Percentiles rank a stretch among this genome's conserved stretches.
phyloP scores from a whole-genome alignment of 345 rosid genomes.

The Eucalyptus tenuipes region DNA sequence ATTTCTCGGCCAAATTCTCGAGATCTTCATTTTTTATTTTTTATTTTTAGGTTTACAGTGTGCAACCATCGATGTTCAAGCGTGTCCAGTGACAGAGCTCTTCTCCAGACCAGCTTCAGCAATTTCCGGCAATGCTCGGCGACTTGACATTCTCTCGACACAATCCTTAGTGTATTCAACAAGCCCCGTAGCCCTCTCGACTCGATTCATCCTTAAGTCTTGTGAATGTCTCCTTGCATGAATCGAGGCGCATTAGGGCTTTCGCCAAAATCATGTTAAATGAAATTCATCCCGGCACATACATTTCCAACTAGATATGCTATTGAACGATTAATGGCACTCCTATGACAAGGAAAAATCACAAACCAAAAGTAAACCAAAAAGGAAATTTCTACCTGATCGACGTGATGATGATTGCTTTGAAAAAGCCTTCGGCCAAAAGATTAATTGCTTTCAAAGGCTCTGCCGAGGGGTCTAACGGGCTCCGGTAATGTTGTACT shows the following conservation, averaged over 20 bases:
- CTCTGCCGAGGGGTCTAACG: background rate
- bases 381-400: background rate
- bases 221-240: background rate
- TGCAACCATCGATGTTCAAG: accelerated
- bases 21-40: background rate
- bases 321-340: too few species aligned
- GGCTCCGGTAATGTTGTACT: background rate
- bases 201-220: too few species aligned
- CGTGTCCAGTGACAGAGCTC: accelerated
- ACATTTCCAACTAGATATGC: accelerated
- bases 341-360: too few species aligned
- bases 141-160: background rate
- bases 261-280: background rate
- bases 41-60: background rate
- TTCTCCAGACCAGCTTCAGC: background rate
- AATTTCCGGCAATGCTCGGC: background rate
- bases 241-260: background rate
- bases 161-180: too few species aligned
- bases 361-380: too few species aligned
- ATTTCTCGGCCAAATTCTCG: background rate
- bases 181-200: too few species aligned
- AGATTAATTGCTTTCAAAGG: background rate
- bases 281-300: accelerated
- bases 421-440: background rate
- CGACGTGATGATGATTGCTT: accelerated